These are phyloP conservation scores for Blastocystis sp. DNA, from an alignment of 352 stramenopile genomes.

Conservation along the genomic window DNA sequence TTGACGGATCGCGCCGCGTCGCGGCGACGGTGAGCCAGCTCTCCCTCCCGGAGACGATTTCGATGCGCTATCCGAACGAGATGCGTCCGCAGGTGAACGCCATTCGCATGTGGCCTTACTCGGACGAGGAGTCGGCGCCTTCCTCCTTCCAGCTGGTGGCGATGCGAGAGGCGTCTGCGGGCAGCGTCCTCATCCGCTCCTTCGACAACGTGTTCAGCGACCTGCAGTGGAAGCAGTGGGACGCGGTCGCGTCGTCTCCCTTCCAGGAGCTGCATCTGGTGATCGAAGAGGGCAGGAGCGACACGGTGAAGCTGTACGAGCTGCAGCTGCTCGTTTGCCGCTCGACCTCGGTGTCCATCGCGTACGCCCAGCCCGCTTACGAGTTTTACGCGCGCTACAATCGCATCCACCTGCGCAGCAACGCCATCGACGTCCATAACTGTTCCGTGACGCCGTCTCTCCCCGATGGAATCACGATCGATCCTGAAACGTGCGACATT, in stretches of 20 bases:
- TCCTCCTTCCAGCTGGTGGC: neutral
- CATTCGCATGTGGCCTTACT: neutral
- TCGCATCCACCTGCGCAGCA: neutral
- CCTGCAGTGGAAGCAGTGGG: neutral
- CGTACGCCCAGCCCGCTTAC: neutral
- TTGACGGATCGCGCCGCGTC: neutral
- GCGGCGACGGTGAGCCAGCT: neutral
- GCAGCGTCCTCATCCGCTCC: neutral
- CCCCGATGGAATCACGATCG: neutral
- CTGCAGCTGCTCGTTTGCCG: neutral
- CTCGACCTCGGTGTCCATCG: neutral
- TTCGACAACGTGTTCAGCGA: neutral
- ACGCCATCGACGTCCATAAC: neutral
- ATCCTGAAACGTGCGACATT: neutral
- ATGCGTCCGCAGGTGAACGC: neutral
- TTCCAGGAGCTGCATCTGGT: neutral
- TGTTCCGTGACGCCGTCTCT: neutral
- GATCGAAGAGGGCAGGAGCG: neutral
- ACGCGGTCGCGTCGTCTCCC: neutral
- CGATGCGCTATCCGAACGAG: neutral
- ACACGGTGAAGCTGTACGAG: neutral
- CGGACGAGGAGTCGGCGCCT: neutral
- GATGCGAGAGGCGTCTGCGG: neutral
- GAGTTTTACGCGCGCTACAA: neutral
- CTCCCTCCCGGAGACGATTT: neutral